phyloP scores from a whole-genome alignment of 768 basidiomycete genomes.

The Flagelloscypha sp. region DNA sequence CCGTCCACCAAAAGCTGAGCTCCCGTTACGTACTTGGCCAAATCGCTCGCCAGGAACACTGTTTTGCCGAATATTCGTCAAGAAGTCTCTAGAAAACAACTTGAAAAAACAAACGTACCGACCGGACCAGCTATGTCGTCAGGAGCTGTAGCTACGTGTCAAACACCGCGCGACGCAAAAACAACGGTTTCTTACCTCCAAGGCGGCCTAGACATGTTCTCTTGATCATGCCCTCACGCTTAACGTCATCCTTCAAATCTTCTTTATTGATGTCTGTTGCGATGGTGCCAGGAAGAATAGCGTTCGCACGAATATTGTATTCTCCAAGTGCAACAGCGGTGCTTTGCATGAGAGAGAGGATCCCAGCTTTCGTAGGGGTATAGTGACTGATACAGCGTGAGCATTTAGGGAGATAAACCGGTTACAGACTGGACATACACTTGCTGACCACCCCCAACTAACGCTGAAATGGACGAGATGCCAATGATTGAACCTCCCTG shows the following conservation, averaged over 20 bases:
- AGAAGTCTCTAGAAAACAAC: no score
- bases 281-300: slow-evolving; percentile 69
- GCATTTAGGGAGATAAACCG: slow-evolving; percentile 1
- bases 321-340: slow-evolving; percentile 73
- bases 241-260: slow-evolving; percentile 51
- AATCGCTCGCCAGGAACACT: slow-evolving; percentile 67
- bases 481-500: slow-evolving; percentile 71
- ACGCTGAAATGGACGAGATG: slow-evolving; percentile 71
- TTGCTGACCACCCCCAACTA: slow-evolving; percentile 70
- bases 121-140: slow-evolving; percentile 70
- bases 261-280: slow-evolving; percentile 74
- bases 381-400: slow-evolving; percentile 42
- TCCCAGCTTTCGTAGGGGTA: slow-evolving; percentile 73
- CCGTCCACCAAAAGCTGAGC: slow-evolving; percentile 63
- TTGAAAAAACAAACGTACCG: no score
- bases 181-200: slow-evolving; percentile 34
- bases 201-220: slow-evolving; percentile 61
- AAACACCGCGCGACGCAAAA: neutral
- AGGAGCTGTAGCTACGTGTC: slow-evolving; percentile 29
- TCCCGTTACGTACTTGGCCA: slow-evolving; percentile 65
- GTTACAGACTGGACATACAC: slow-evolving; percentile 25
- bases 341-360: slow-evolving; percentile 72
- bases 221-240: slow-evolving; percentile 54
- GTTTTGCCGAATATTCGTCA: no score
- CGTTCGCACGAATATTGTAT: slow-evolving; percentile 65